These are phyloP conservation scores for Lasiosphaeria miniovina DNA, from an alignment of 495 filamentous ascomycete species.

Conservation along the genomic window DNA sequence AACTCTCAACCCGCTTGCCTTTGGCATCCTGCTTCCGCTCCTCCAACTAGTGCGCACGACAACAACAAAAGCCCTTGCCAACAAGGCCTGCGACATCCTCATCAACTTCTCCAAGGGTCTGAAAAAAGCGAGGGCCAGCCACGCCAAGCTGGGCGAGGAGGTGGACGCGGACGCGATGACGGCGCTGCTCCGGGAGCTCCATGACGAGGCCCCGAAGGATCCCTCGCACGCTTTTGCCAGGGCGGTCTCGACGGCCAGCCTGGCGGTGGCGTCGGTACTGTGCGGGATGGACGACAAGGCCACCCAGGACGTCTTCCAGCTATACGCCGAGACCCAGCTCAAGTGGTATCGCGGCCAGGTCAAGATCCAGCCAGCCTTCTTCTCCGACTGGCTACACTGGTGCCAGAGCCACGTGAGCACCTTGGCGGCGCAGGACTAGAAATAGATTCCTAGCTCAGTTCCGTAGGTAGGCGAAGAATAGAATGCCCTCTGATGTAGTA, in stretches of 20 bases:
- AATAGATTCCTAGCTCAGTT: slow-evolving; percentile 3
- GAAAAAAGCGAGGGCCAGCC: slow-evolving; percentile 49
- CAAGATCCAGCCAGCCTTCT: slow-evolving; percentile 50
- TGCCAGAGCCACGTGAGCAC: slow-evolving; percentile 48
- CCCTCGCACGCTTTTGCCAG: slow-evolving; percentile 45
- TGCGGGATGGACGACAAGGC: slow-evolving; percentile 21
- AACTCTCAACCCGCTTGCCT: slow-evolving; percentile 57
- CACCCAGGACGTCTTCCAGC: slow-evolving; percentile 22
- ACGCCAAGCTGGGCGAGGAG: slow-evolving; percentile 29
- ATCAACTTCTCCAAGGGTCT: slow-evolving; percentile 65
- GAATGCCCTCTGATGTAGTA: not conserved
- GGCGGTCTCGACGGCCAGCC: slow-evolving; percentile 47
- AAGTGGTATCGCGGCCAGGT: slow-evolving; percentile 42
- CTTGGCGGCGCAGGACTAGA: slow-evolving; percentile 11
- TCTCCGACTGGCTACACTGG: slow-evolving; percentile 56
- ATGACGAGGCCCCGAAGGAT: slow-evolving; percentile 66
- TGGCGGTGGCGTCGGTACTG: slow-evolving; percentile 46
- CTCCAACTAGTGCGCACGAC: slow-evolving; percentile 50
- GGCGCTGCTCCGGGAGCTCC: slow-evolving; percentile 62
- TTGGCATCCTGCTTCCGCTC: slow-evolving; percentile 65
- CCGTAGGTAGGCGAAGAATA: not conserved
- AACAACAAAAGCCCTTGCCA: slow-evolving; percentile 65
- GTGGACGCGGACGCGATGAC: slow-evolving; percentile 40
- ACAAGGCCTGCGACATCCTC: slow-evolving; percentile 68
- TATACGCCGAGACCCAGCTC: slow-evolving; percentile 47